phyloP scores from a whole-genome alignment of 2,329 filamentous ascomycete genomes.

The Microcera coccophila region DNA sequence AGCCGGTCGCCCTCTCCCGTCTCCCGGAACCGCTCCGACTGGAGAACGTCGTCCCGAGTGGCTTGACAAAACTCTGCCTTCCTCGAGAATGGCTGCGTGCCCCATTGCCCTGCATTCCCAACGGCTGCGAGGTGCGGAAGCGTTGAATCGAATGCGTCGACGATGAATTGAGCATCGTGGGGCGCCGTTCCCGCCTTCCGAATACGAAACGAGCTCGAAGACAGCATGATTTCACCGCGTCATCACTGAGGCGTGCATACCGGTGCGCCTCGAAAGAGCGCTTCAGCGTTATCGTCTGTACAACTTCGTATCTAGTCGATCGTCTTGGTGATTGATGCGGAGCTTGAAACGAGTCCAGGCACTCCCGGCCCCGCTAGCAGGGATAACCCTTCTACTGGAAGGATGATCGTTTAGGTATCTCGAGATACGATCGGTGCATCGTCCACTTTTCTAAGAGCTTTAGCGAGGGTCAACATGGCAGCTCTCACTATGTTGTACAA shows the following conservation, averaged over 20 bases:
- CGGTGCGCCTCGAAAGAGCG: neutral
- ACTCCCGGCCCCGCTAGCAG: constrained; percentile 19
- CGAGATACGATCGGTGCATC: neutral
- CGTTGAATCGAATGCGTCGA: constrained; percentile 29
- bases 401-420: constrained; percentile 9
- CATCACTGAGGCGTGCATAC: neutral
- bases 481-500: too few relatives aligned
- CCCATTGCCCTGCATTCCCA: constrained; percentile 30
- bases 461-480: too few relatives aligned
- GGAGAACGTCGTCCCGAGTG: constrained; percentile 16
- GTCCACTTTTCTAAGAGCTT: too few relatives aligned
- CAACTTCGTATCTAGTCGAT: constrained; percentile 3
- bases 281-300: constrained; percentile 16
- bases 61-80: constrained; percentile 20
- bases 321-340: constrained; percentile 9
- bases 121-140: constrained; percentile 26
- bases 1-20: constrained; percentile 22
- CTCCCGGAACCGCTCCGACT: constrained; percentile 24
- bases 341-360: constrained; percentile 14
- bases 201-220: constrained; percentile 19
- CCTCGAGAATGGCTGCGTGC: constrained; percentile 21
- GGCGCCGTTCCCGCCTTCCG: constrained; percentile 18
- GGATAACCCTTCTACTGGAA: constrained; percentile 15
- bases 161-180: constrained; percentile 29
- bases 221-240: constrained; percentile 11